Conservation (phyloP, 768 basidiomycete genomes). For the Trametes cingulata region DNA sequence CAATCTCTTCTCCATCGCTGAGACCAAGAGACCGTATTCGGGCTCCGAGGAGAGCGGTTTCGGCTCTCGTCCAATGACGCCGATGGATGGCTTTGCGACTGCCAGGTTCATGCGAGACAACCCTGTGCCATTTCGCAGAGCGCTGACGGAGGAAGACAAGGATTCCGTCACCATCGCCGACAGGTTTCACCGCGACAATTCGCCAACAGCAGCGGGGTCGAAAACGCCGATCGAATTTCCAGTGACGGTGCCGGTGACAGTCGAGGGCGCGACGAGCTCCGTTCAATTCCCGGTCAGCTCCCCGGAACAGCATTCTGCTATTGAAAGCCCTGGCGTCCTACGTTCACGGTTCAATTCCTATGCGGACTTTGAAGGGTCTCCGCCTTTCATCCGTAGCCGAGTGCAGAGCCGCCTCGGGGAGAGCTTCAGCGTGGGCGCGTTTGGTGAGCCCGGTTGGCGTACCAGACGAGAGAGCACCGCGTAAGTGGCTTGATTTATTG, state of each 20-base stretch:
- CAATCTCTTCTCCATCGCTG: slow-evolving; percentile 80
- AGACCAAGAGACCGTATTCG: slow-evolving; percentile 58
- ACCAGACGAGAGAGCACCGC: slow-evolving; percentile 87
- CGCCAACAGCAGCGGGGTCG: slow-evolving; percentile 43
- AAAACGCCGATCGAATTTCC: slow-evolving; percentile 64
- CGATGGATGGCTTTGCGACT: slow-evolving; percentile 50
- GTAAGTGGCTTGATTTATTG: slow-evolving; percentile 46
- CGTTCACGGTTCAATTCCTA: slow-evolving; percentile 71
- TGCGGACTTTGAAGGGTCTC: slow-evolving; percentile 68
- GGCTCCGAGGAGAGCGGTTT: slow-evolving; percentile 57
- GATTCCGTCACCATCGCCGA: slow-evolving; percentile 47
- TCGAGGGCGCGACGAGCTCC: slow-evolving; percentile 59
- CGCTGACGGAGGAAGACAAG: slow-evolving; percentile 76
- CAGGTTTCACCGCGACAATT: slow-evolving; percentile 46
- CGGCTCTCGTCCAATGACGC: slow-evolving; percentile 53
- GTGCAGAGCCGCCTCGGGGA: slow-evolving; percentile 75
- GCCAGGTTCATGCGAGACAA: slow-evolving; percentile 39
- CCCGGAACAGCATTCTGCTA: slow-evolving; percentile 56
- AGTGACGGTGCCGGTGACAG: slow-evolving; percentile 48
- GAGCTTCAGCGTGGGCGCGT: slow-evolving; percentile 34
- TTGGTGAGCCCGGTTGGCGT: slow-evolving; percentile 78
- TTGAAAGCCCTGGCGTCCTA: slow-evolving; percentile 57
- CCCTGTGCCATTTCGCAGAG: slow-evolving; percentile 73
- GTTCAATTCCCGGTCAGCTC: slow-evolving; percentile 83
- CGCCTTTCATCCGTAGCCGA: slow-evolving; percentile 83